Evolutionary conservation across 257 asterid species (phyloP), one percentile per base, ranked within the genome.

Genomic region (Solanum tarijense): DNA sequence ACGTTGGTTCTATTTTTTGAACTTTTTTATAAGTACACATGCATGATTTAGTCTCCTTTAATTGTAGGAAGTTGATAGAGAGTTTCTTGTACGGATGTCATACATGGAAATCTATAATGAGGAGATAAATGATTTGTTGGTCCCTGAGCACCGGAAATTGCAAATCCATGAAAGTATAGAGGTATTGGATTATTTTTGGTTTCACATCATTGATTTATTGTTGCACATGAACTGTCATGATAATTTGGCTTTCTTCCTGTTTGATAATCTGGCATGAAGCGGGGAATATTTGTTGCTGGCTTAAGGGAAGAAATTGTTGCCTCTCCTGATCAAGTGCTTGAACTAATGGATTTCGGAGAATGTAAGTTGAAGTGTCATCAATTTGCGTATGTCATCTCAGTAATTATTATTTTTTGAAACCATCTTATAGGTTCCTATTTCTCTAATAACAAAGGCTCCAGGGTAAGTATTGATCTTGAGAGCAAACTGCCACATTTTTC

Each of bases 271-370:
- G 69, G 89, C 62, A 87, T 92, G 92, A 89, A 97, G 99, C 93
- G 97, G 83, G 99, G 99, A 83, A 95, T 97, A 84, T 97, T 95
- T 93, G 99, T 97, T 84, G 99, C 98, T 39, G 99, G 99, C 68
- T 92, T 97, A 89, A 93, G 98, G 90, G 99, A 97, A 91, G 98
- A 97, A 91, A 94, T 97, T 86, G 99, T 97, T 86, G 98, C 95
- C 83, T 94, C 98, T 79, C 91, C 98, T 9, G 98, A 94, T 87
- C 98, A 97, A 91, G 98, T 97, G 52, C 95, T 97, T 91, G 91
- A 94, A 48, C 95, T 92, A 55, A 94, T 96, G 99, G 97, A 93
- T 83, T 93, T 90, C 74, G 99, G 99, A 84, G 99, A 97, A 94
- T 90, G 99, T 97, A 92, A 93, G 96, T 85, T 74, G 6, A 81